Base-by-base conservation (phyloP, 192 early-diverging fungal species). In the Coemansia sp. region DNA sequence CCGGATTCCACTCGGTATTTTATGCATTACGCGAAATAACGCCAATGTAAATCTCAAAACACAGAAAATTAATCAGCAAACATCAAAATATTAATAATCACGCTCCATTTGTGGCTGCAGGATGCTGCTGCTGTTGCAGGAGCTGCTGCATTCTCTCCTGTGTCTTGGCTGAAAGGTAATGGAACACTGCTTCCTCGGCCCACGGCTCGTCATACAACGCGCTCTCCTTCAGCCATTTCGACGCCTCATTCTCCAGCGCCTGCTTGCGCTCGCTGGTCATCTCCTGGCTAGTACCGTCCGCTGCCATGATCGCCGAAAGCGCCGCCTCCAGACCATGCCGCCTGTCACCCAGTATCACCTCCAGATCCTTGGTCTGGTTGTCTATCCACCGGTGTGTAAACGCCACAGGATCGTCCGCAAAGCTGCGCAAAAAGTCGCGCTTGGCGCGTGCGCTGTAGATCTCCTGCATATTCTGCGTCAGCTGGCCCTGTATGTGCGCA, bases 341-440 rank as follows among this genome's bases (percentile, higher is more conserved):
- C 5, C 79, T 56, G 62, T 77, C 75, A 58, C 80, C 80, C 48
- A 81, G 45, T 15, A 84, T 76, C 28, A 93, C 90, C 80, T 97
- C 94, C 61, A 97, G 75, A 81, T 99, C 97, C 52, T 92, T 84
- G 64, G 89, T 91, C 84, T 99, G 97, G 71, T 89, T 90, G 13
- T 90, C 92, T 30, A 96, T 85, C 95, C 95, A 99, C 53, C 91
- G 86, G 64, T 95, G 93, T 58, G 95, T 86, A 74, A 97, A 97
- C 46, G 88, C 90, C 34, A 90, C 88, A 0, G 97, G 95, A 49
- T 94, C 89, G 29, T 88, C 80, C 4, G 93, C 83, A 77, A 97
- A 99, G 53, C 87, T 78, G 34, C 91, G 81, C 86, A 99, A 84
- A 69, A 97, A 99, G 66, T 96, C 94, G 16, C 97, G 92, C 70